These are phyloP conservation scores for Trypanosoma congolense DNA, from an alignment of 208 protist species.

Conservation along the genomic window DNA sequence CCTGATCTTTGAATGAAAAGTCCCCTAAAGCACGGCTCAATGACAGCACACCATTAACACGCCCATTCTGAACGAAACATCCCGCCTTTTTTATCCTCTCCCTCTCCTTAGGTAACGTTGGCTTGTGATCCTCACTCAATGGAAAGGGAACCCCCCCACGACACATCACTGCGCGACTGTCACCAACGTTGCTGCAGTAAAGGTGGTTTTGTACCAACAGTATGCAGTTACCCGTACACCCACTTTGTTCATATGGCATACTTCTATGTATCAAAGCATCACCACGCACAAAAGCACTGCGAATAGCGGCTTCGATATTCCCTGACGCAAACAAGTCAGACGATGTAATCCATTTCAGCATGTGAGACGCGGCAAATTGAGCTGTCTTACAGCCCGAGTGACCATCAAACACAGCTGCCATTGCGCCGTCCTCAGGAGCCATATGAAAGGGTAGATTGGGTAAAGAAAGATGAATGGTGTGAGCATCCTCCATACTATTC, in stretches of 20 bases:
- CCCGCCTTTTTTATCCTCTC: conserved; percentile 86
- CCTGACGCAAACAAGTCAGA: conserved; percentile 45
- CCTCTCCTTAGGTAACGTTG: conserved; percentile 72
- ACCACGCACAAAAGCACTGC: conserved; percentile 58
- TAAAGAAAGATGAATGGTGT: conserved; percentile 78
- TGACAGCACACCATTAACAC: conserved; percentile 94
- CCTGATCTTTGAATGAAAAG: conserved; percentile 85
- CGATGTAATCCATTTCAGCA: conserved; percentile 71
- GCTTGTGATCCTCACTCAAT: conserved; percentile 95
- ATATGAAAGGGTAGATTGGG: conserved; percentile 62
- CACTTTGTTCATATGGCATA: conserved; percentile 74
- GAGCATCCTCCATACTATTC: conserved; percentile 89
- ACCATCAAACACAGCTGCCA: conserved; percentile 85
- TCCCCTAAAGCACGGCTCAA: conserved; percentile 94
- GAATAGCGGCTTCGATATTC: conserved; percentile 65
- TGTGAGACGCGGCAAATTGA: conserved; percentile 66
- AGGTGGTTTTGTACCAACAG: conserved; percentile 83
- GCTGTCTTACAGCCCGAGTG: conserved; percentile 83
- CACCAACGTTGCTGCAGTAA: conserved; percentile 93
- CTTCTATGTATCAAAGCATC: conserved; percentile 66
- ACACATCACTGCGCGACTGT: conserved; percentile 88
- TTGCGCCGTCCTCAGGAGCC: conserved; percentile 65
- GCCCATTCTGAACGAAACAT: conserved; percentile 84
- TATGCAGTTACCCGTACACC: conserved; percentile 79
- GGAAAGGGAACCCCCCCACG: conserved; percentile 79